Evolutionary conservation across 192 early-diverging fungal species (phyloP).

Genomic region (Backusella parvicylindrica): DNA sequence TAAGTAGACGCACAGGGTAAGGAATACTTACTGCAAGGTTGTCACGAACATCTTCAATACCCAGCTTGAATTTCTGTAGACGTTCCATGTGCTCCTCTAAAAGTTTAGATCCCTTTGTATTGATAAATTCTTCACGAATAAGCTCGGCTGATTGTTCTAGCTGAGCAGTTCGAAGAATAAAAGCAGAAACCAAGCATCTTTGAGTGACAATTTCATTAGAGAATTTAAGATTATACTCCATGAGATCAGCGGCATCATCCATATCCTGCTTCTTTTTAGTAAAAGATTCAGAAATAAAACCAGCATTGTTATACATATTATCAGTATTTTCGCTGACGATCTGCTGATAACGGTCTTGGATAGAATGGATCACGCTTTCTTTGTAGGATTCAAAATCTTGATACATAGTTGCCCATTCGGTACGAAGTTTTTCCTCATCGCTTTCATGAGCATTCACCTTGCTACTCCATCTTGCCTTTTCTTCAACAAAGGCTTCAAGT

Average conservation of each 20-base stretch:
- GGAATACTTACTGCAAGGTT: conserved; percentile 4
- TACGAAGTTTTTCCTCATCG: background rate
- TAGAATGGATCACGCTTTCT: background rate
- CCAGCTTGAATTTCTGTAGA: conserved; percentile 17
- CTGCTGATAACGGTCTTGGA: background rate
- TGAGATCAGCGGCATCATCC: background rate
- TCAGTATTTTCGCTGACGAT: background rate
- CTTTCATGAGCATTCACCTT: background rate
- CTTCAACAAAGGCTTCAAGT: conserved; percentile 17
- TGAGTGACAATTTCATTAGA: conserved; percentile 25
- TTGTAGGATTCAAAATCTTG: conserved; percentile 11
- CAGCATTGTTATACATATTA: background rate
- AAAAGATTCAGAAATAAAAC: background rate
- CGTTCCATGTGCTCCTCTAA: conserved; percentile 9
- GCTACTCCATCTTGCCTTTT: conserved; percentile 21
- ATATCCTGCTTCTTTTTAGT: conserved; percentile 12
- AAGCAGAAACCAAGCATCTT: conserved; percentile 7
- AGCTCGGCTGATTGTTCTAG: conserved; percentile 23
- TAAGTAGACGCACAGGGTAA: conserved; percentile 15
- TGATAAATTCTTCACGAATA: conserved; percentile 23
- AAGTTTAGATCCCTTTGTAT: conserved; percentile 4
- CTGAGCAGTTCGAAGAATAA: conserved; percentile 21
- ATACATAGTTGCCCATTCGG: background rate
- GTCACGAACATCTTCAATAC: conserved; percentile 10
- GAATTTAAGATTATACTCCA: conserved; percentile 8